Base-by-base conservation (phyloP, 805 yeast species). In the Aciculoconidium aculeatum region DNA sequence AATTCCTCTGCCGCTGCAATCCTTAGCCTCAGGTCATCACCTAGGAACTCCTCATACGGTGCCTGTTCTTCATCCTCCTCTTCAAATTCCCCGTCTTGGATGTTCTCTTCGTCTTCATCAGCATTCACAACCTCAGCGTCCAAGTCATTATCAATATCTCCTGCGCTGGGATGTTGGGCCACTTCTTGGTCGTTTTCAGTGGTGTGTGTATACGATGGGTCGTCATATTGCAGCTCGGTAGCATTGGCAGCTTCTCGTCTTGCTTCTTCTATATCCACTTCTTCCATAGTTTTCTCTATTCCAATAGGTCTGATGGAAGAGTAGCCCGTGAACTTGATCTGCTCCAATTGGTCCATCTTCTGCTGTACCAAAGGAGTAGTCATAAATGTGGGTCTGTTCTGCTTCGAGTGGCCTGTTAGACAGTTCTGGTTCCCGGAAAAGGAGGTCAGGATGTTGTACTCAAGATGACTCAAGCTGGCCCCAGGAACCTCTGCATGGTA, bases 101-200 rank as follows among this genome's bases (percentile, higher is more conserved):
- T n/a, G 17, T 37, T 43, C 5, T 40, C 44, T 12, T 35, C 51
- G 2, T 38, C 39, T 17, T 58, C 65, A 34, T 63, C 70, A 7
- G 63, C 65, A 34, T 65, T 58, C 1, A 67, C 62, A 4, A 71
- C 43, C 3, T 61, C 60, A 5, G 66, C 75, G 48, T 75, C 80
- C 25, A 68, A 45, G 40, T 71, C 70, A 9, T 47, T 38, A 16
- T 44, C 51, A 4, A 33, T 20, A 5, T 13, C 30, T n/a, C 27
- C 13, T 33, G 30, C 15, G 25, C 22, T 7, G 15, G 32, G 6
- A 21, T 17, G 18, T 30, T 31, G 35, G 27, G 28, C 34, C 11
- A 23, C 30, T 17, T 40, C 28, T 13, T 27, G 34, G 8, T 44
- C 39, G 28, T 51, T 51, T 27, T 52, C 61, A 2, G 45, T 41